Conservation (phyloP, 1,139 yeast species). For the Magnusiomyces suaveolens region DNA sequence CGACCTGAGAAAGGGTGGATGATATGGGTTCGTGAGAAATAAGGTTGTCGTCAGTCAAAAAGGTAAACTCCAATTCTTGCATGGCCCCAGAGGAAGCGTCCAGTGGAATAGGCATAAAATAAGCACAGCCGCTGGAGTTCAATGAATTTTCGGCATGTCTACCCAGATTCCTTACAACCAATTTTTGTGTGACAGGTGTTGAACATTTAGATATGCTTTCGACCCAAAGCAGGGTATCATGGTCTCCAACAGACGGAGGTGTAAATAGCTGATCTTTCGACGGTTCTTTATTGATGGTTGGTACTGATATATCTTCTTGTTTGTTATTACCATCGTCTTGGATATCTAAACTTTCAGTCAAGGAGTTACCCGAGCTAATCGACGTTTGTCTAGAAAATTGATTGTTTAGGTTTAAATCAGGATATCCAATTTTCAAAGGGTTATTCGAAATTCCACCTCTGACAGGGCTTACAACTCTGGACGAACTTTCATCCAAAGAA, state of each 20-base stretch:
- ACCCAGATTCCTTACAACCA: conserved; percentile 5
- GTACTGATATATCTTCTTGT: too few relatives aligned
- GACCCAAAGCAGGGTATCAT: conserved; percentile 14
- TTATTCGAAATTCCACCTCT: too few relatives aligned
- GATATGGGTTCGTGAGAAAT: not conserved
- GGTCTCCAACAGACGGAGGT: conserved; percentile 8
- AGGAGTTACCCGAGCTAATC: too few relatives aligned
- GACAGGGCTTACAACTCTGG: too few relatives aligned
- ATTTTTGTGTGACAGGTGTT: conserved; percentile 4
- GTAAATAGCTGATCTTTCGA: conserved; percentile 4
- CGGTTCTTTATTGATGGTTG: too few relatives aligned
- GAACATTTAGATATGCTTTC: conserved; percentile 7
- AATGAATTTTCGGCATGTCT: not conserved
- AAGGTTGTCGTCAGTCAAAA: conserved; percentile 13
- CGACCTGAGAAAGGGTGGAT: not conserved
- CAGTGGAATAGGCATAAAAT: conserved; percentile 1
- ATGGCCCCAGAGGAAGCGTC: not conserved
- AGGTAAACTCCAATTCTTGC: conserved; percentile 15
- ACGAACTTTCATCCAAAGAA: too few relatives aligned
- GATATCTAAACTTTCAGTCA: not conserved
- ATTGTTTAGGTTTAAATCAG: too few relatives aligned
- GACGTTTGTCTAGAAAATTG: too few relatives aligned
- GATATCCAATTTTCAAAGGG: too few relatives aligned
- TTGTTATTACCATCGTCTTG: not conserved
- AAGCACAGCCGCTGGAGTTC: not conserved